Base-by-base conservation (phyloP, 768 basidiomycete species). In the Porpolomopsis calyptriformis region DNA sequence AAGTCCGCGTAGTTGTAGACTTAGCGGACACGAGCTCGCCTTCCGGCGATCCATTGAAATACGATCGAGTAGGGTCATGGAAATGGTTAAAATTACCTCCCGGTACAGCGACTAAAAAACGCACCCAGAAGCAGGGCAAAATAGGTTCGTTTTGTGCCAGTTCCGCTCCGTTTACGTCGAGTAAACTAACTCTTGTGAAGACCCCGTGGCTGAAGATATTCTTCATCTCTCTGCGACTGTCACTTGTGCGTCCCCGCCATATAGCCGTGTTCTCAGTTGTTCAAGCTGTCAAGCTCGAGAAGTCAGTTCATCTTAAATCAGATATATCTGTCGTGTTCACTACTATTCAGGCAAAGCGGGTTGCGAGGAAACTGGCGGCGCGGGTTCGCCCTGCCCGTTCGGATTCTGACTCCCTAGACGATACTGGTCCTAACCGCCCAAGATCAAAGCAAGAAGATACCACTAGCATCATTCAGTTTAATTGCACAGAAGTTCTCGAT, bases 391-490 rank as follows among this genome's bases (percentile, higher is more conserved):
- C 88, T 29, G 74, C 77, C 27, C 78, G 81, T 34, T 81, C 81
- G 16, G 85, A 85, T 55, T 81, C 82, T 5, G 85, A 88, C 27
- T 77, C 79, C 3, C 68, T 66, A 19, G 80, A 81, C 47, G 76
- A 78, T 47, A 54, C 58, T 23, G 50, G 60, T 33, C 63, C 64
- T 41, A 62, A 64, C 11, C 64, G 62, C 19, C 63, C 71, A 22
- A 62, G 66, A 39, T 77, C 75, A 55, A 64, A 64, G 48, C 63
- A 69, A 27, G 82, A 85, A 65, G 84, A 84, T 53, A 80, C 80
- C 3, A 80, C 77, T 18, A 83, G 82, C 56, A 92, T 99, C 55
- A 82, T 99, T 40, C 85, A 98, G 49, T 99, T 98, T 68, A 98
- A 98, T 57, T 94, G 92, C 53, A 74, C 87, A 0, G 87, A 93